Evolutionary conservation across 1,284 basidiomycete species (phyloP).

Genomic region (Fomitopsis pinicola): DNA sequence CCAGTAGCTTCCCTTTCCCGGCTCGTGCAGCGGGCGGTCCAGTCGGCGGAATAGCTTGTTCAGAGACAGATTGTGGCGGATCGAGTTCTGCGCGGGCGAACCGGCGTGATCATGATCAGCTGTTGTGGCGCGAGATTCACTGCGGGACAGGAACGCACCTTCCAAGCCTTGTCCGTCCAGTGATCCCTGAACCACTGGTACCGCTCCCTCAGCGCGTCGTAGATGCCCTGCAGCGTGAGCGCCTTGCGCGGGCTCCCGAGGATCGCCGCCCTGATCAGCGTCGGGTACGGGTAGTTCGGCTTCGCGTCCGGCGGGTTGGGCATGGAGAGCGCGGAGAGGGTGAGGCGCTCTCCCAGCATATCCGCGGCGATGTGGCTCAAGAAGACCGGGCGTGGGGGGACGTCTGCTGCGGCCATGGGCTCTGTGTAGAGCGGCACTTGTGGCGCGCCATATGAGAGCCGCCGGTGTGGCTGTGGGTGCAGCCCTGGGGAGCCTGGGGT

Average conservation of each 20-base stretch:
- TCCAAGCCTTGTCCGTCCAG: conserved; percentile 54
- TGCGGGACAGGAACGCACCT: conserved; percentile 36
- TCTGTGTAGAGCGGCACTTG: neutral
- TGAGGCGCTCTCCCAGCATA: conserved; percentile 32
- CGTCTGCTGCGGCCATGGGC: neutral
- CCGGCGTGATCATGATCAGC: neutral
- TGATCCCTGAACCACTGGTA: conserved; percentile 54
- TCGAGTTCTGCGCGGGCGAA: conserved; percentile 57
- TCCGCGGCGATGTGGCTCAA: conserved; percentile 47
- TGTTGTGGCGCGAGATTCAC: no score
- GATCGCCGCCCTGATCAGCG: conserved; percentile 68
- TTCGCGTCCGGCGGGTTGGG: conserved; percentile 41
- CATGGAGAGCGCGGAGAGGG: conserved; percentile 47
- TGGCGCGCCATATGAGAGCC: neutral
- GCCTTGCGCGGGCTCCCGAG: conserved; percentile 52
- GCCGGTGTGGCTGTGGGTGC: neutral
- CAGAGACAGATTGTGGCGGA: conserved; percentile 87
- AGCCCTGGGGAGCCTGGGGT: no score
- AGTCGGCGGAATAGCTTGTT: conserved; percentile 77
- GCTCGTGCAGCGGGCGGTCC: conserved; percentile 59
- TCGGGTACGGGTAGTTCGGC: conserved; percentile 52
- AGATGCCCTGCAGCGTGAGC: conserved; percentile 65
- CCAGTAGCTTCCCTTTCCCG: conserved; percentile 76
- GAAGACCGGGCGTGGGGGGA: conserved; percentile 37
- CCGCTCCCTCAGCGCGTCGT: conserved; percentile 47